Base-by-base conservation (phyloP, 1,284 basidiomycete genomes). In the Sanguinoderma infundibulare region DNA sequence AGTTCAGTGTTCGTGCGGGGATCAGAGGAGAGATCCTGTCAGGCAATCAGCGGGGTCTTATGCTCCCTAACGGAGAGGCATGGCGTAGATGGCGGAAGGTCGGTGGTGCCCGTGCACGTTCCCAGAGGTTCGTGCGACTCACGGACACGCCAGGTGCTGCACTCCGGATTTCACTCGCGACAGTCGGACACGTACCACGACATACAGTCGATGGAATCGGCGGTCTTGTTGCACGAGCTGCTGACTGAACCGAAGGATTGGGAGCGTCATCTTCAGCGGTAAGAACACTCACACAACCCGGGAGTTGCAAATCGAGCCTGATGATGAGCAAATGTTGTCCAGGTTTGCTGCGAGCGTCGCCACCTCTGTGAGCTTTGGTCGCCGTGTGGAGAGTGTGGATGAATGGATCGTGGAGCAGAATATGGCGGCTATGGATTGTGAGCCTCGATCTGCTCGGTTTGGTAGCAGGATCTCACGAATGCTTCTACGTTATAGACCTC, bases 71-170 rank as follows among this genome's bases (percentile, higher is more conserved):
- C 60, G 76, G 75, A 38, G 78, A 81, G 8, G 64, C 65, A 5
- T 85, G 83, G 83, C 73, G 81, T 17, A 78, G 74, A 68, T 85
- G 81, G 79, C 77, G 83, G 14, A 83, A 81, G 73, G 82, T 81
- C 35, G 22, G 55, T 62, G 10, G 3, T 17, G 5, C 22, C 5
- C n/a, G n/a, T n/a, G n/a, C n/a, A n/a, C n/a, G n/a, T n/a, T n/a
- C n/a, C n/a, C 22, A 26, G 26, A 24, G n/a, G 3, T 35, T 36
- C 10, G n/a, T n/a, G n/a, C n/a, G n/a, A n/a, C n/a, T n/a, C n/a
- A n/a, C n/a, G n/a, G n/a, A n/a, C n/a, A n/a, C n/a, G n/a, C 14
- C 57, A 83, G 81, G 75, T 82, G 28, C 75, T 84, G 28, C 83
- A 85, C 59, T 72, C 75, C 14, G 78, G 76, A 0, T 78, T 81